Evolutionary conservation across 768 basidiomycete species (phyloP).

Genomic region (Termitomyces sp.): DNA sequence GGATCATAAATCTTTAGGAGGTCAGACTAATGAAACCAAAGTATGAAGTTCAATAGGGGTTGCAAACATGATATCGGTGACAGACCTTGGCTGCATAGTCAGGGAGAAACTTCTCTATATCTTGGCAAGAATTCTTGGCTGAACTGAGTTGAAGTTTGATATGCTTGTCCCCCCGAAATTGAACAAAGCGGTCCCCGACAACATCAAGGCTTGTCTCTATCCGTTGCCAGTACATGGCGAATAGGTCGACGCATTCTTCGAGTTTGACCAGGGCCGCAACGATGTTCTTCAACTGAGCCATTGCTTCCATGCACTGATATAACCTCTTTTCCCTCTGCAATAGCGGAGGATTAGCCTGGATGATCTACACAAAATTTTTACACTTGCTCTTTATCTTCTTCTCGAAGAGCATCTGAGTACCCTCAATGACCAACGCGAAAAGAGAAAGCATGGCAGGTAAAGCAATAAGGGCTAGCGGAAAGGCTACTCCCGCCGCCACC

Average conservation of each 20-base stretch:
- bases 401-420: background rate
- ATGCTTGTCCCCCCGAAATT: background rate
- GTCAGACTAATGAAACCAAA: background rate
- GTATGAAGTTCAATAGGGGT: background rate
- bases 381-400: background rate
- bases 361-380: background rate
- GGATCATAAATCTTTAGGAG: background rate
- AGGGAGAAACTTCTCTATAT: background rate
- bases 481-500: background rate
- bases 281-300: background rate
- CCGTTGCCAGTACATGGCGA: background rate
- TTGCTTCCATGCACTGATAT: background rate
- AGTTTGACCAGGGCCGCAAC: background rate
- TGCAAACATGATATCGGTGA: background rate
- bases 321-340: background rate
- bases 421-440: background rate
- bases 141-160: background rate
- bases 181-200: background rate
- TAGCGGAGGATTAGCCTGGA: background rate
- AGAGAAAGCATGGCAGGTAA: background rate
- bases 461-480: background rate
- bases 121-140: background rate
- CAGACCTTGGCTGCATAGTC: background rate
- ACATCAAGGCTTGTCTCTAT: background rate
- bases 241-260: background rate